Percentiles rank a stretch among this genome's conserved stretches.
phyloP scores from a whole-genome alignment of 345 rosid genomes.

The Odontarrhena argentea region DNA sequence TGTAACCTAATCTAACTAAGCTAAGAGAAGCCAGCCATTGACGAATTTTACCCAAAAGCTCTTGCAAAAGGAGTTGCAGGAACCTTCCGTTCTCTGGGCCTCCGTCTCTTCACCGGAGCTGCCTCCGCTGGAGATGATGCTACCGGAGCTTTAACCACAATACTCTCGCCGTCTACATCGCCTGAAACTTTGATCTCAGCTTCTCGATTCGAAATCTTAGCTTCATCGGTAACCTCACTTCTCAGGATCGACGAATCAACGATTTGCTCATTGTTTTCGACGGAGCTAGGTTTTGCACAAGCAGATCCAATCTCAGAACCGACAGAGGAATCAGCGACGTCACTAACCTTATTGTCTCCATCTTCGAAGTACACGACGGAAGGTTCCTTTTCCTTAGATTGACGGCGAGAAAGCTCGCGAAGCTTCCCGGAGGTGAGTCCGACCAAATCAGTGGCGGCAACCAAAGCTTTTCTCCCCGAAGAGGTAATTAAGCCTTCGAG shows the following conservation, averaged over 20 bases:
- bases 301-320: conserved; percentile 29
- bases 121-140: conserved; percentile 26
- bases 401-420: conserved; percentile 52
- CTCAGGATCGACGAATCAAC: conserved; percentile 31
- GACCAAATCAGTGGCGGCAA: conserved; percentile 76
- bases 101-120: conserved; percentile 60
- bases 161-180: conserved; percentile 24
- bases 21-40: not conserved
- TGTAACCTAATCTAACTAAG: conserved; percentile 19
- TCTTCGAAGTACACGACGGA: conserved; percentile 61
- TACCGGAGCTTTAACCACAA: conserved; percentile 20
- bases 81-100: conserved; percentile 83
- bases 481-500: conserved; percentile 58
- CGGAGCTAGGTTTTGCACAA: conserved; percentile 23
- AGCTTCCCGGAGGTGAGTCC: conserved; percentile 77
- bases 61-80: conserved; percentile 90
- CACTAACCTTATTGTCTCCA: conserved; percentile 7
- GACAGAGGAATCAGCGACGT: not conserved
- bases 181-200: conserved; percentile 31
- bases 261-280: conserved; percentile 23
- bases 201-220: conserved; percentile 31
- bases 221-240: conserved; percentile 16
- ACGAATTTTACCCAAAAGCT: conserved; percentile 68
- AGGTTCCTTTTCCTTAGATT: conserved; percentile 61
- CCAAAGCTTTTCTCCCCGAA: conserved; percentile 61